Percentiles rank a stretch among this genome's conserved stretches.
Conservation (phyloP, 345 rosid genomes). For the Corymbia maculata region DNA sequence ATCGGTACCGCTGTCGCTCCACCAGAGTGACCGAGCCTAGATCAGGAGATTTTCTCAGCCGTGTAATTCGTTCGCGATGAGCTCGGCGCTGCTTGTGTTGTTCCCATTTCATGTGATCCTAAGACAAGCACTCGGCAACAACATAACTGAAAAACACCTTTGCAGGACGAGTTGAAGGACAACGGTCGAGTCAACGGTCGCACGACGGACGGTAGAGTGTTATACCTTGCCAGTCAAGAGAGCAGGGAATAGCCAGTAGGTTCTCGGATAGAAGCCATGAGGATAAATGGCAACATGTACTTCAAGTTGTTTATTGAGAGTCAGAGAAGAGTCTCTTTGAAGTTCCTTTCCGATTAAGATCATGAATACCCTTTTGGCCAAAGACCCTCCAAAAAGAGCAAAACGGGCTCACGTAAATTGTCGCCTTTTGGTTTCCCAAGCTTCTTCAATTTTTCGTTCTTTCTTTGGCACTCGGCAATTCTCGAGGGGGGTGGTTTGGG, state of each 20-base stretch:
- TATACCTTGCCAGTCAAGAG: accelerated
- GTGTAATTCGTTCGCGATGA: constrained; percentile 56
- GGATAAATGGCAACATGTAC: too few species aligned
- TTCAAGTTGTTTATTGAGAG: too few species aligned
- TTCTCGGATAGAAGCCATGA: background rate
- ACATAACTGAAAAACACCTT: background rate
- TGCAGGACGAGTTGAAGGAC: background rate
- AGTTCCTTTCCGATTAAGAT: background rate
- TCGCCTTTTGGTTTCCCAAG: background rate
- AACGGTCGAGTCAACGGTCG: constrained; percentile 52
- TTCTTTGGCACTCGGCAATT: background rate
- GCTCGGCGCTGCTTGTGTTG: constrained; percentile 68
- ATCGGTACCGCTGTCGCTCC: too few species aligned
- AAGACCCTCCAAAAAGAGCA: background rate
- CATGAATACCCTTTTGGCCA: background rate
- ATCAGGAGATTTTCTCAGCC: constrained; percentile 22
- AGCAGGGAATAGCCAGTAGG: background rate
- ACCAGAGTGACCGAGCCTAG: too few species aligned
- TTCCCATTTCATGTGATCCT: constrained; percentile 43
- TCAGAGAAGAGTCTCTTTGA: background rate
- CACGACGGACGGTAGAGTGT: too few species aligned
- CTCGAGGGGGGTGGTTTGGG: background rate
- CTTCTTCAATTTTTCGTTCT: background rate
- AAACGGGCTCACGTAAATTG: accelerated
- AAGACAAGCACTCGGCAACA: background rate